A percentile compares a stretch with the other conserved stretches of the same genome.
phyloP scores from a whole-genome alignment of 179 eudicot genomes.

The Pouteria campechiana region DNA sequence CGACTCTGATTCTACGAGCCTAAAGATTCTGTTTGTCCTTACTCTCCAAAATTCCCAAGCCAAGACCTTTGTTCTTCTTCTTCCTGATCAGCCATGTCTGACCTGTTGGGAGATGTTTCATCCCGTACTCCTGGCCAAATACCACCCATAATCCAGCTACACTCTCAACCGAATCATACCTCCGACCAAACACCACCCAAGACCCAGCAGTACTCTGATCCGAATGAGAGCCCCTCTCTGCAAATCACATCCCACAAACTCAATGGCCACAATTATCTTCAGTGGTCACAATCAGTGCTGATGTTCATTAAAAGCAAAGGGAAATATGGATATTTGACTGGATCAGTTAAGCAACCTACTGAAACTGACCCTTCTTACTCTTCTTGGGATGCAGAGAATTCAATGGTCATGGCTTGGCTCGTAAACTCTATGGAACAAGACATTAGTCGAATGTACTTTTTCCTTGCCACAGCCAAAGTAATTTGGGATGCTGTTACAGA shows the following conservation, averaged over 20 bases:
- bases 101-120: too few relatives aligned
- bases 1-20: too few relatives aligned
- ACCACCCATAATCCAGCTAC: too few relatives aligned
- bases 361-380: neutral
- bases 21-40: too few relatives aligned
- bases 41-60: too few relatives aligned
- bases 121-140: too few relatives aligned
- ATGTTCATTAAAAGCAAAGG: neutral
- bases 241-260: neutral
- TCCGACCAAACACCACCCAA: too few relatives aligned
- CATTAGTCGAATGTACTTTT: neutral
- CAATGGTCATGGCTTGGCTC: constrained; percentile 1
- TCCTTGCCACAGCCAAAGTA: neutral
- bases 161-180: too few relatives aligned
- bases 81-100: too few relatives aligned
- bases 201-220: too few relatives aligned
- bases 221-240: neutral
- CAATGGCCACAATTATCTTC: neutral
- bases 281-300: neutral
- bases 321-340: neutral
- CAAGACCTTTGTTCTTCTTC: too few relatives aligned
- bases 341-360: neutral
- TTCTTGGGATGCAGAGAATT: neutral
- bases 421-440: neutral
- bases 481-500: neutral